Evolutionary conservation across 1,284 basidiomycete species (phyloP), one percentile per base, ranked within the genome.

Genomic region (Polyporus tsugae): DNA sequence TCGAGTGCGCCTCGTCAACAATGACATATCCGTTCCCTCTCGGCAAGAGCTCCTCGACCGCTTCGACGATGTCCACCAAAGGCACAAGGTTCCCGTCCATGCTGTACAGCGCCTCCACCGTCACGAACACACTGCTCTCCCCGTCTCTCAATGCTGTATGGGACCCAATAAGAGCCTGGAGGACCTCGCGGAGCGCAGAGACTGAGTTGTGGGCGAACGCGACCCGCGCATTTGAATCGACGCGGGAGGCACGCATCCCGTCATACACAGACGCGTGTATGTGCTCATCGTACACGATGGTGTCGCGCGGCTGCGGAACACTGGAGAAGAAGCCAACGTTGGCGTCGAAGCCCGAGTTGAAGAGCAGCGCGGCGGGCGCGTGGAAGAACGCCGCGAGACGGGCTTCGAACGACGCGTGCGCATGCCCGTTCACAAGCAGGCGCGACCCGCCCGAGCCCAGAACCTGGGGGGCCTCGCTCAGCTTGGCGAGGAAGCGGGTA

Each of bases 1-100:
- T 97, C 5, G 94, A 87, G 78, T 98, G 96, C 0, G 95, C 95
- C 78, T 98, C 97, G 74, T 96, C 95, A 0, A 96, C 91, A 13
- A 96, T 78, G n/a, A 95, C 77, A 75, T 93, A 86, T 6, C 83
- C 88, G 72, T 94, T 93, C 1, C 86, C 85, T 4, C 75, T 68
- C 0, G 91, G 90, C 42, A 95, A 84, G 35, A 87, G 73, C 29
- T 84, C 80, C 46, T 92, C 90, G 49, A 93, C 75, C 4, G 85
- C 80, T 44, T 92, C 90, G 46, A 93, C 75, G 4, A 98, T 90
- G 42, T 88, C 85, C 6, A 72, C 70, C 17, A 98, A 82, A 0
- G 95, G 95, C 1, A 94, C 88, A 67, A 97, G 86, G 60, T 96
- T 97, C 19, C 97, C 97, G 75, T 98, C 97, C 97, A 98, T 99